Base-by-base conservation (phyloP, 805 yeast species). In the Tetrapisispora phaffii region DNA sequence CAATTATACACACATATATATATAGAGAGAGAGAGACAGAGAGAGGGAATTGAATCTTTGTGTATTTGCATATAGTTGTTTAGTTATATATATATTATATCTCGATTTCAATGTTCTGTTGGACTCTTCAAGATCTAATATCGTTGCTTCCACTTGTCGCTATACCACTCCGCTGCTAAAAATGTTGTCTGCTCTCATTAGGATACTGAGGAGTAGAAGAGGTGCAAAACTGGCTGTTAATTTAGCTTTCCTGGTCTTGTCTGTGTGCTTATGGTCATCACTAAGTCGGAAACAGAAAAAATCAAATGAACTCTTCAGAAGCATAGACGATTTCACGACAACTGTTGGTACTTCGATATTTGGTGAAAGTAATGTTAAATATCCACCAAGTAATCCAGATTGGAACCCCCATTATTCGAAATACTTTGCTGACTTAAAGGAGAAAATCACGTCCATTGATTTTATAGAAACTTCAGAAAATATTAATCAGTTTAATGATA, bases 361-460 rank as follows among this genome's bases (percentile, higher is more conserved):
- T 16, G 41, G 32, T 10, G 41, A 26, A 7, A 9, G 7, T 6
- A 2, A 4, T 15, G 12, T 3, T 2, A 36, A 36, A 23, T 36
- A 36, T 23, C 31, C 39, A 23, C 23, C 29, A 8, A 7, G 20
- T 13, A 36, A 23, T 36, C 10, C 15, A 3, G 33, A 26, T 26
- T 38, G 32, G 41, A 38, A 38, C 17, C 41, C 41, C 2, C 41
- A 38, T 26, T 38, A 24, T 17, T 12, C 16, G 7, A 38, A 38
- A 3, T 38, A 38, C 17, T 38, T 38, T 13, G 4, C 28, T 5
- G 24, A 4, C 26, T 26, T 38, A 21, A 38, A 37, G 17, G 3
- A 24, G 7, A 10, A 8, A n/a, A 16, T 37, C n/a, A 16, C 7
- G 7, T 21, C 23, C 15, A 37, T 9, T 3, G 22, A 17, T 8